These are phyloP conservation scores for Mycena amicta DNA, from an alignment of 768 basidiomycete species.

Conservation along the genomic window DNA sequence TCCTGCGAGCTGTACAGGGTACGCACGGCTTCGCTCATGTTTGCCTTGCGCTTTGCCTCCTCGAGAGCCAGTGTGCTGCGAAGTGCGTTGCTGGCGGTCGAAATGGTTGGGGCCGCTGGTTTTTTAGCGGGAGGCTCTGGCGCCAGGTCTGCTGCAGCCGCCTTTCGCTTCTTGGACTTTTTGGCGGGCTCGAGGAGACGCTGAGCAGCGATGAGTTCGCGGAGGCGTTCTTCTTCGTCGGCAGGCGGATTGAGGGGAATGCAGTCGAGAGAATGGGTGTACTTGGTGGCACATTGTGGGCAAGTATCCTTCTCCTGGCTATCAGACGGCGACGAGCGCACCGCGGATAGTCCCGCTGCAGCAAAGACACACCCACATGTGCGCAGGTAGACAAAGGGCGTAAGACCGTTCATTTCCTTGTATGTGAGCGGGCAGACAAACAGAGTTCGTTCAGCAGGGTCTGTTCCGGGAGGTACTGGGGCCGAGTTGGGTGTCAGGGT, in stretches of 20 bases:
- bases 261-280: constrained; percentile 56
- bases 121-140: constrained; percentile 51
- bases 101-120: constrained; percentile 41
- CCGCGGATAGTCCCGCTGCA: constrained; percentile 68
- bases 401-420: constrained; percentile 91
- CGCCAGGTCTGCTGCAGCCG: constrained; percentile 35
- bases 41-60: constrained; percentile 80
- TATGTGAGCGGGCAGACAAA: constrained; percentile 92
- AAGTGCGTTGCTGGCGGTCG: constrained; percentile 66
- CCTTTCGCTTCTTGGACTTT: constrained; percentile 68
- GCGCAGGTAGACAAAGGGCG: constrained; percentile 86
- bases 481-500: constrained; percentile 77
- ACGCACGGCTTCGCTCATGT: constrained; percentile 86
- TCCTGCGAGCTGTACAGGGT: constrained; percentile 72
- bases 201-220: constrained; percentile 54
- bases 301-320: constrained; percentile 52
- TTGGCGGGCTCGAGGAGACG: constrained; percentile 59
- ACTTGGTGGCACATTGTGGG: constrained; percentile 78
- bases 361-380: constrained; percentile 93
- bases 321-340: constrained; percentile 30
- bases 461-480: constrained; percentile 41
- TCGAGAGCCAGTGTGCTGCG: constrained; percentile 73
- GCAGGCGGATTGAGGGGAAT: constrained; percentile 67
- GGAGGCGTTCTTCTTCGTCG: constrained; percentile 68
- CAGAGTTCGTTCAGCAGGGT: constrained; percentile 52